A percentile compares a stretch with the other conserved stretches of the same genome.
Evolutionary conservation across 2,329 filamentous ascomycete genomes (phyloP).

Genomic region (Sporothrix variecibatus): DNA sequence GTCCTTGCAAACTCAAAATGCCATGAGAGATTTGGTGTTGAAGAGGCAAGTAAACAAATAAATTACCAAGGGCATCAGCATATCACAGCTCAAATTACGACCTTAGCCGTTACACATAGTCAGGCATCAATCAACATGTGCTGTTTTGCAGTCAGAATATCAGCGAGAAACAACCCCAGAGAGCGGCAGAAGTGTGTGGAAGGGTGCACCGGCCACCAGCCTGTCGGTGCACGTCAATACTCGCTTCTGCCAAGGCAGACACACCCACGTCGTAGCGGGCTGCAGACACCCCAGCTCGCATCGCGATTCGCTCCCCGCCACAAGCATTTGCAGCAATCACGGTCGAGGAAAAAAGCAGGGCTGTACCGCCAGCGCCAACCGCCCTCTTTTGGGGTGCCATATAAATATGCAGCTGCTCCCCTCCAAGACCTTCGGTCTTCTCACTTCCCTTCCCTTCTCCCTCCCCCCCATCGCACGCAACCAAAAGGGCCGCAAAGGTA

Average conservation of each 20-base stretch:
- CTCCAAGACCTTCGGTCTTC: constrained; percentile 36
- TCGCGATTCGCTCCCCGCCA: constrained; percentile 27
- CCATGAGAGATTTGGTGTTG: neutral
- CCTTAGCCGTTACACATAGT: neutral
- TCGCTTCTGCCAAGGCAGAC: constrained; percentile 29
- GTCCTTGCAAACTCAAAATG: neutral
- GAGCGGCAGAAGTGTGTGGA: neutral
- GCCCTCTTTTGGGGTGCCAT: neutral
- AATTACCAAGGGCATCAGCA: neutral
- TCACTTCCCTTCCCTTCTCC: constrained; percentile 47
- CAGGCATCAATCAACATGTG: constrained; percentile 14
- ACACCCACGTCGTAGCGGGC: constrained; percentile 25
- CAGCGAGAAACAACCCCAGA: neutral
- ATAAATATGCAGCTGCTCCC: constrained; percentile 28
- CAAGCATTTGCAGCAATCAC: constrained; percentile 24
- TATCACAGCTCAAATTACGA: neutral
- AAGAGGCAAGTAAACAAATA: neutral
- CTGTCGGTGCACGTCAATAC: constrained; percentile 15
- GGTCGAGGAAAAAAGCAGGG: constrained; percentile 26
- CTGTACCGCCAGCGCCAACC: constrained; percentile 24
- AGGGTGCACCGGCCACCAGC: neutral
- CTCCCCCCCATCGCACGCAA: constrained; percentile 55
- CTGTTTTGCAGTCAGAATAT: neutral
- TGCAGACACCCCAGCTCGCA: constrained; percentile 17
- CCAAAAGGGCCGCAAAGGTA: constrained; percentile 61